A percentile compares a stretch with the other conserved stretches of the same genome.
Evolutionary conservation across 345 rosid species (phyloP).

Genomic region (Aethionema arabicum): DNA sequence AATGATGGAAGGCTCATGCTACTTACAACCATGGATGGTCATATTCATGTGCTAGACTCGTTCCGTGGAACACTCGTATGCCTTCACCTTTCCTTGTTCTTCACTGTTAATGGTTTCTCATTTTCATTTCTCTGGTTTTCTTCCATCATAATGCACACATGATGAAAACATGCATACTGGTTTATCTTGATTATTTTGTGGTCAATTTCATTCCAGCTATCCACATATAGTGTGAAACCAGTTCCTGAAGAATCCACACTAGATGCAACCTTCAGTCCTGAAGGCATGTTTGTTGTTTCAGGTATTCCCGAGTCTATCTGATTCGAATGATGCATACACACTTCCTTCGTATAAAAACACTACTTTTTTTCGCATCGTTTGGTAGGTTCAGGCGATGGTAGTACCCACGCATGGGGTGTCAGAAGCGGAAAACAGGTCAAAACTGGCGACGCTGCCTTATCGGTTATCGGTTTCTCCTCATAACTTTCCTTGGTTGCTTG

Average conservation of each 20-base stretch:
- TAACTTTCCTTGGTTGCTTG: neutral
- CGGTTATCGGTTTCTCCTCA: neutral
- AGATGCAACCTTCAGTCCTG: constrained; percentile 97
- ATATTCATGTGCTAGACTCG: constrained; percentile 85
- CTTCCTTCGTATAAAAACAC: neutral
- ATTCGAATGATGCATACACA: neutral
- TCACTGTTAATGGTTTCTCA: neutral
- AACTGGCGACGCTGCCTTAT: constrained; percentile 26
- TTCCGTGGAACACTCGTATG: constrained; percentile 89
- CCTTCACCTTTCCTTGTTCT: constrained; percentile 13
- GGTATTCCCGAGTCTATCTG: constrained; percentile 42
- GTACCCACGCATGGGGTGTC: constrained; percentile 88
- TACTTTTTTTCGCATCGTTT: constrained; percentile 21
- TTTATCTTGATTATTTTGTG: constrained; percentile 4
- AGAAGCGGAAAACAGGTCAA: constrained; percentile 85
- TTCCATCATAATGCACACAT: neutral
- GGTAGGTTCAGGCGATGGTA: constrained; percentile 89
- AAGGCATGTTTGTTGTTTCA: constrained; percentile 87
- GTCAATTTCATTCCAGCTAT: constrained; percentile 48
- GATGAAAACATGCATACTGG: neutral
- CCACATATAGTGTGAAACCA: constrained; percentile 82
- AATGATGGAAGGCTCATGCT: constrained; percentile 93
- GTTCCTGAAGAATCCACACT: constrained; percentile 73
- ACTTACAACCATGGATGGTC: constrained; percentile 87
- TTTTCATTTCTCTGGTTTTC: neutral